These are phyloP conservation scores for Xanthoceras sorbifolium DNA, from an alignment of 345 rosid species.

Conservation along the genomic window DNA sequence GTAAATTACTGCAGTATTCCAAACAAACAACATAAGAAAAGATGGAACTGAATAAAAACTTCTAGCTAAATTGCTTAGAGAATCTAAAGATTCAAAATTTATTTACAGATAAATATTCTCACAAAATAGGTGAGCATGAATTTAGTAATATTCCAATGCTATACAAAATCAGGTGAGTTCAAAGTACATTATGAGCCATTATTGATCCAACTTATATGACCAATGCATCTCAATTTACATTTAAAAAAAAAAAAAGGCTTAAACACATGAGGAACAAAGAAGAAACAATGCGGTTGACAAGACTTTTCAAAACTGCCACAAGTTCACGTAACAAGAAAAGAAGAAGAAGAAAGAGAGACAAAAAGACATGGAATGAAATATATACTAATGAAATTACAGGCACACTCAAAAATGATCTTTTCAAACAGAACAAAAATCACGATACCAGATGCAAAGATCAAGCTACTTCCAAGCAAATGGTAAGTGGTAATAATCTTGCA, in stretches of 20 bases:
- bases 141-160: not conserved
- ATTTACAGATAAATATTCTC: not conserved
- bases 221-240: not conserved
- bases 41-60: not conserved
- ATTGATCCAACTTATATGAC: not conserved
- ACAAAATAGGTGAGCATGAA: not conserved
- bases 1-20: not conserved
- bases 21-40: not conserved
- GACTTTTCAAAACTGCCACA: not conserved
- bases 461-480: constrained; percentile 31
- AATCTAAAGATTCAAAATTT: not conserved
- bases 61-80: not conserved
- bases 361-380: not conserved
- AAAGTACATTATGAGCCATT: not conserved
- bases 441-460: constrained; percentile 23
- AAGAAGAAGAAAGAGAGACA: too few species aligned
- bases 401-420: not conserved
- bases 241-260: not conserved
- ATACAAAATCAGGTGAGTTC: constrained; percentile 3
- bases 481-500: constrained; percentile 28
- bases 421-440: constrained; percentile 8
- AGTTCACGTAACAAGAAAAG: not conserved
- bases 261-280: not conserved
- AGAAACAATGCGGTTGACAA: not conserved
- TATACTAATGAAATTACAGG: not conserved